phyloP scores from a whole-genome alignment of 2,329 filamentous ascomycete species.

The Fusarium burgessii region DNA sequence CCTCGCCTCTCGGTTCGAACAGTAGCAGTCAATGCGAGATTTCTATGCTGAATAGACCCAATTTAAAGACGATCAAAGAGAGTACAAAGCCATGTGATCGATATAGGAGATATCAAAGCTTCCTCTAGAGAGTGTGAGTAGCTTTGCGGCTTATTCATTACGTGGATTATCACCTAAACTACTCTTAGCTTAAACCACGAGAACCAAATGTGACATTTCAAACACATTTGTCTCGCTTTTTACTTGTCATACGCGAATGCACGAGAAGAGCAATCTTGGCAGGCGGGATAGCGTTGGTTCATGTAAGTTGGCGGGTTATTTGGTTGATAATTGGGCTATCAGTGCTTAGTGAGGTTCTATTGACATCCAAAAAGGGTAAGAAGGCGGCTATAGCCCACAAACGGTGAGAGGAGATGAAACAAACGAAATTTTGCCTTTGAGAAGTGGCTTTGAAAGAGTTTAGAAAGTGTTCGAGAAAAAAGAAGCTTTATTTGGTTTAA shows the following conservation, averaged over 20 bases:
- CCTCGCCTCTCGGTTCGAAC: conserved; percentile 1
- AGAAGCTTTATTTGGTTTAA: no score
- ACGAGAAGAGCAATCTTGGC: conserved; percentile 4
- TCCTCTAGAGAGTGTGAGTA: not conserved
- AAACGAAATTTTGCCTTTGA: not conserved
- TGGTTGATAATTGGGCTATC: conserved; percentile 9
- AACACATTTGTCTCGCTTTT: conserved; percentile 3
- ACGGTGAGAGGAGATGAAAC: conserved; percentile 15
- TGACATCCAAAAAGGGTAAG: conserved; percentile 43
- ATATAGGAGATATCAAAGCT: conserved; percentile 8
- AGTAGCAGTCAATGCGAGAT: conserved; percentile 8
- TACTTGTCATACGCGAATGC: conserved; percentile 12
- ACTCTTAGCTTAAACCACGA: not conserved
- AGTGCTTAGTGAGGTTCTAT: conserved; percentile 44
- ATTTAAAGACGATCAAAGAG: conserved; percentile 14
- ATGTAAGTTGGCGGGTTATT: not conserved
- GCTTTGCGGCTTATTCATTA: conserved; percentile 28
- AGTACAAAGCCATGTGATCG: not conserved
- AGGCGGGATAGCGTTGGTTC: conserved; percentile 9
- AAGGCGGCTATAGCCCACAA: conserved; percentile 11
- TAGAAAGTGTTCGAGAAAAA: not conserved
- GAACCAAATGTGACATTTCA: not conserved
- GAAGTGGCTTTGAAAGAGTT: not conserved
- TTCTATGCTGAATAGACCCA: not conserved
- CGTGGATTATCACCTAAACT: not conserved